phyloP scores from a whole-genome alignment of 257 asterid genomes.

The Misopates orontium region DNA sequence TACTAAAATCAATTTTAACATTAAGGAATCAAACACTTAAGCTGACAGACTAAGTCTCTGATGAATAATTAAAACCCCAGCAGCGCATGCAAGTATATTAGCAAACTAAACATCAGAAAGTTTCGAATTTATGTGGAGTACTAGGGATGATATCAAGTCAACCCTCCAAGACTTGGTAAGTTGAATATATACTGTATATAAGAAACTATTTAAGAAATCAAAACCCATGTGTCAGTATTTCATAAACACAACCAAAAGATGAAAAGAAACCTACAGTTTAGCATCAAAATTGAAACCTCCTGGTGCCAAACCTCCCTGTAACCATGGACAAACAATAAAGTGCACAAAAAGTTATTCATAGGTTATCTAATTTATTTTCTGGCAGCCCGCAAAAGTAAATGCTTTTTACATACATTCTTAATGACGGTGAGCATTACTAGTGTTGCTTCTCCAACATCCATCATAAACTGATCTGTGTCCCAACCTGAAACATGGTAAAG shows the following conservation, averaged over 20 bases:
- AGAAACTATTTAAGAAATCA: neutral
- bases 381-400: neutral
- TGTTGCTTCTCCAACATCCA: conserved; percentile 96
- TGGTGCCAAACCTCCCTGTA: conserved; percentile 92
- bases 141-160: too few species aligned
- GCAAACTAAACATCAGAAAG: too few species aligned
- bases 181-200: too few species aligned
- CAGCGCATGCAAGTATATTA: too few species aligned
- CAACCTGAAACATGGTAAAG: conserved; percentile 59
- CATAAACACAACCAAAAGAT: neutral
- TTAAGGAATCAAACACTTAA: too few species aligned
- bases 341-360: neutral
- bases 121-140: too few species aligned
- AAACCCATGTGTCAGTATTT: neutral
- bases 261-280: conserved; percentile 58
- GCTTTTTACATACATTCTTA: conserved; percentile 55
- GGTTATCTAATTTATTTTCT: neutral
- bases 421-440: conserved; percentile 79
- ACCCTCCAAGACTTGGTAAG: too few species aligned
- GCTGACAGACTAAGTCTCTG: too few species aligned
- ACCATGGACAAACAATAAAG: conserved; percentile 14
- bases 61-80: too few species aligned
- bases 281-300: conserved; percentile 99
- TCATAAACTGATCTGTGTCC: conserved; percentile 98
- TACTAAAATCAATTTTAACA: too few species aligned